Evolutionary conservation across 1,284 basidiomycete genomes (phyloP), one percentile per base, ranked within the genome.

Genomic region (Agroathelia rolfsii): DNA sequence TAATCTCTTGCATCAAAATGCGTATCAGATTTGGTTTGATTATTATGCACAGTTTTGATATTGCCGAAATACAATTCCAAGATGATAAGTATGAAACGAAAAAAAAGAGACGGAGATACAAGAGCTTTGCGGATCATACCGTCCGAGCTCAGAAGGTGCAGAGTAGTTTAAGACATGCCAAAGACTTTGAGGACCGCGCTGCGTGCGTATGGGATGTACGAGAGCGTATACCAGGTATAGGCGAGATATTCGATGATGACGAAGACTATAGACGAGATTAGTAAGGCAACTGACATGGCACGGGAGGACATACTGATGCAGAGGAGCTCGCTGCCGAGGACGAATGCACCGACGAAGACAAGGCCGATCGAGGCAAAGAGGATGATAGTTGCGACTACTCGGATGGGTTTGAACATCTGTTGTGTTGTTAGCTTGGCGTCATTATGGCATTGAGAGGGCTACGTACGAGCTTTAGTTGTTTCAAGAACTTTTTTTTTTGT

Each of bases 371-470:
- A 76, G 2, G 56, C 77, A 3, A 95, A 51, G 56, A 95, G 77
- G 21, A 93, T 51, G 36, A 90, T 53, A 0, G 87, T 79, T 1
- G 92, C 90, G 8, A 85, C 59, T n/a, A 94, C 60, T 35, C 90
- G 82, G 14, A 93, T 74, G 30, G 86, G 82, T 56, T 92, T 89
- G 69, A 94, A 94, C 89, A 93, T 93, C 84, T 88, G 44, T 7
- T 20, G 32, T 42, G 19, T 39, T 24, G 31, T 43, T 4, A 44
- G 34, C 24, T 33, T 18, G 15, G 25, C 13, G 30, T 6, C 11
- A n/a, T 12, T 15, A 15, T 13, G 12, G 21, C 4, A 19, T 26
- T 12, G 12, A 13, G 13, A 22, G 20, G 19, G 11, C n/a, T 28
- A 52, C 69, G 46, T 45, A 85, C 85, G 43, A 86, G 65, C 57